phyloP scores from a whole-genome alignment of 768 basidiomycete species.

The Porpolomopsis calyptriformis region DNA sequence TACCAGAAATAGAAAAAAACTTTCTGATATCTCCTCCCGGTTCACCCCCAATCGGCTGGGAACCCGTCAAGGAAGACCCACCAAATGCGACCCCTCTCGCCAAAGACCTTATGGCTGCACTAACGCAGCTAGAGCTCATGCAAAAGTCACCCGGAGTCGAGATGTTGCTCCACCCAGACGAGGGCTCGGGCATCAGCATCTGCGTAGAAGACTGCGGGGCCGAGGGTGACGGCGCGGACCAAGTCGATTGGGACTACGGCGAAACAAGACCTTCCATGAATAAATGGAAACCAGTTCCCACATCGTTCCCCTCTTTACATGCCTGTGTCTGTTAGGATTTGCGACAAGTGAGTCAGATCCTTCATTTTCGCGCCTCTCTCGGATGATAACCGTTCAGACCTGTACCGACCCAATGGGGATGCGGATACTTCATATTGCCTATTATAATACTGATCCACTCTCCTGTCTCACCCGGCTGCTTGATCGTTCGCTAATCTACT shows the following conservation, averaged over 20 bases:
- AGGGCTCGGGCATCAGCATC: slow-evolving; percentile 64
- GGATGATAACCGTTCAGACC: slow-evolving; percentile 71
- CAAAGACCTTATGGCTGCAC: slow-evolving; percentile 74
- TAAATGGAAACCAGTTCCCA: slow-evolving; percentile 45
- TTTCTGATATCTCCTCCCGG: slow-evolving; percentile 98
- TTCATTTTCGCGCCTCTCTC: slow-evolving; percentile 11
- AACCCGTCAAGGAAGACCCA: slow-evolving; percentile 80
- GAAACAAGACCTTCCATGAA: slow-evolving; percentile 40
- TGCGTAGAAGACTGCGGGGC: slow-evolving; percentile 60
- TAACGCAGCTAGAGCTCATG: slow-evolving; percentile 55
- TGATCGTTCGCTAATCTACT: no score
- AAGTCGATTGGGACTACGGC: slow-evolving; percentile 58
- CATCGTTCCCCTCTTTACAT: slow-evolving; percentile 30
- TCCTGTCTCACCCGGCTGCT: no score
- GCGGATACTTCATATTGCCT: slow-evolving; percentile 61
- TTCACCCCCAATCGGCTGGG: slow-evolving; percentile 96
- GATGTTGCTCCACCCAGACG: slow-evolving; percentile 56
- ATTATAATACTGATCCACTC: slow-evolving; percentile 4
- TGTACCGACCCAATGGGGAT: slow-evolving; percentile 52
- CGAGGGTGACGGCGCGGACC: slow-evolving; percentile 30
- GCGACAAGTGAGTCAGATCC: slow-evolving; percentile 13
- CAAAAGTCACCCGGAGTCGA: slow-evolving; percentile 36
- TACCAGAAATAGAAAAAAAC: slow-evolving; percentile 80
- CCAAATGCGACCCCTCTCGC: slow-evolving; percentile 80
- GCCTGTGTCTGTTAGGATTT: slow-evolving; percentile 4